Conservation (phyloP, 2,329 filamentous ascomycete genomes). For the Pseudogymnoascus sp. region DNA sequence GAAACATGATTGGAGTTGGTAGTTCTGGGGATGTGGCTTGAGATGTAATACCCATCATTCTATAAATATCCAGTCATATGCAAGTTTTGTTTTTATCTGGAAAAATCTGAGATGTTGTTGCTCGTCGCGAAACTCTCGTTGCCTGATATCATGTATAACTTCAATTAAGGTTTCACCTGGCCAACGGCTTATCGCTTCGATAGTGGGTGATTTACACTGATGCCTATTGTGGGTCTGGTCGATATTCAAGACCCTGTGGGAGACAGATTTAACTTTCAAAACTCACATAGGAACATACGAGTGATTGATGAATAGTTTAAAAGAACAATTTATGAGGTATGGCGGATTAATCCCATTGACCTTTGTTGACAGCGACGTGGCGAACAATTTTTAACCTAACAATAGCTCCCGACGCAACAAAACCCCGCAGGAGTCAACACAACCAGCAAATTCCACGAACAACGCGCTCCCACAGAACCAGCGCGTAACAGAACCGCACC, state of each 20-base stretch:
- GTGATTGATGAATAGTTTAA: not conserved
- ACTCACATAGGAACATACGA: not conserved
- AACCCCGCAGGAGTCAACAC: slow-evolving; percentile 3
- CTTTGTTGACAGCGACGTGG: not conserved
- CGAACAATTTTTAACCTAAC: slow-evolving; percentile 6
- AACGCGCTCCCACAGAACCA: not conserved
- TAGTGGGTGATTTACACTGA: slow-evolving; percentile 4
- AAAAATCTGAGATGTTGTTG: not conserved
- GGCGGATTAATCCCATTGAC: not conserved
- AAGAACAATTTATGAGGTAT: slow-evolving; percentile 6
- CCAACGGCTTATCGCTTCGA: slow-evolving; percentile 9
- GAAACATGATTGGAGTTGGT: not conserved
- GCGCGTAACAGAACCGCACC: not conserved
- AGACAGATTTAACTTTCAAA: not conserved
- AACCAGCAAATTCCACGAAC: not conserved
- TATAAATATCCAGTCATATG: not conserved
- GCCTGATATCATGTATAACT: not conserved
- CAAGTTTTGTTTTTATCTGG: not conserved
- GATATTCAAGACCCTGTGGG: not conserved
- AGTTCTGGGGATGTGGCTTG: not conserved
- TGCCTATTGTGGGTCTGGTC: not conserved
- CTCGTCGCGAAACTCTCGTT: not conserved
- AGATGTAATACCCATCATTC: not conserved
- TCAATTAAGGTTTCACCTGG: slow-evolving; percentile 10
- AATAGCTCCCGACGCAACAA: not conserved